These are phyloP conservation scores for Daldinia concentrica DNA, from an alignment of 495 filamentous ascomycete genomes.

Conservation along the genomic window DNA sequence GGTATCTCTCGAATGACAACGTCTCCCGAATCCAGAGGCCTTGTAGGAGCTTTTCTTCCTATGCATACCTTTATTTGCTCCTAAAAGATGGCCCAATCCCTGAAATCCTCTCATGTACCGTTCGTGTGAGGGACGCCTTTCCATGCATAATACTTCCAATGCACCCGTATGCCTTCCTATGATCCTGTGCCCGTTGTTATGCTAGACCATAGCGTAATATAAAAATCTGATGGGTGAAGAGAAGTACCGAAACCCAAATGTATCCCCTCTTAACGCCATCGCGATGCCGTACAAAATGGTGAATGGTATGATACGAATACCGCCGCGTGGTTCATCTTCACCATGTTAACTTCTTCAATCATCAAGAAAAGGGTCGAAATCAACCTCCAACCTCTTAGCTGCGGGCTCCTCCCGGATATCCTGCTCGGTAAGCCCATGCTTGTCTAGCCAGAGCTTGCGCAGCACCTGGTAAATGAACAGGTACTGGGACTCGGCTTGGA, in stretches of 20 bases:
- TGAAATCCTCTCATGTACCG: background rate
- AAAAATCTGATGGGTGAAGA: conserved; percentile 1
- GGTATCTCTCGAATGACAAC: conserved; percentile 37
- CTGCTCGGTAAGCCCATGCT: conserved; percentile 52
- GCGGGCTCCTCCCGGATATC: conserved; percentile 49
- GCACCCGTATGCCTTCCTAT: conserved; percentile 22
- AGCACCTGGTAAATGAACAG: conserved; percentile 90
- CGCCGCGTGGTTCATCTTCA: conserved; percentile 14
- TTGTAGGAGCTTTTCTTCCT: conserved; percentile 1
- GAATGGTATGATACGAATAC: background rate
- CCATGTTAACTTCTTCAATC: conserved; percentile 24
- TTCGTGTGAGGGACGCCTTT: conserved; percentile 16
- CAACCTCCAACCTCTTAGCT: conserved; percentile 59
- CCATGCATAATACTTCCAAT: conserved; percentile 28
- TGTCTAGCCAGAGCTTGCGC: conserved; percentile 72
- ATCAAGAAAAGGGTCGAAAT: conserved; percentile 46
- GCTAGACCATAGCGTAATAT: conserved; percentile 7
- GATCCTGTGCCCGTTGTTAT: conserved; percentile 18
- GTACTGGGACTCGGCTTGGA: conserved; percentile 88
- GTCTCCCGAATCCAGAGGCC: conserved; percentile 1
- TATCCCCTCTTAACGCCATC: conserved; percentile 11
- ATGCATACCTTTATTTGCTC: conserved; percentile 6
- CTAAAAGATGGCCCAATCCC: background rate
- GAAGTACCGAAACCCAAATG: conserved; percentile 6
- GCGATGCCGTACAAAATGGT: conserved; percentile 6